These are phyloP conservation scores for Nemophila menziesii DNA, from an alignment of 257 asterid genomes.

Conservation along the genomic window DNA sequence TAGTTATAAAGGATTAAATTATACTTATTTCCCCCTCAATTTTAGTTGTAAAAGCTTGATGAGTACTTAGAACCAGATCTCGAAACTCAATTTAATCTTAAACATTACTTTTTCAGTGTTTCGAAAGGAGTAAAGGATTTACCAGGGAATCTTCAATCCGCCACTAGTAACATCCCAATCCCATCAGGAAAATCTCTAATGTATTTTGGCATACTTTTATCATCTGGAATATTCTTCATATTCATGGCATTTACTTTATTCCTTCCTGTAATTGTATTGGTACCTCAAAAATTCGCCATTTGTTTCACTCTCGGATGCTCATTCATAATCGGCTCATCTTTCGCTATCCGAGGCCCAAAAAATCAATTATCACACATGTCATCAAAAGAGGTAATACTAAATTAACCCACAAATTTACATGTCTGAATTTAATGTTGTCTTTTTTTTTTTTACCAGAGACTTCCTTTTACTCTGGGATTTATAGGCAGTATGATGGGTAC, in stretches of 20 bases:
- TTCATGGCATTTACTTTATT: conserved; percentile 78
- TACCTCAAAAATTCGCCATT: conserved; percentile 87
- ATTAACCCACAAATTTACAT: neutral
- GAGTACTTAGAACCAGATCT: no score
- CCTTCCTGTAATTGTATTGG: conserved; percentile 81
- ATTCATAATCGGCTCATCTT: conserved; percentile 79
- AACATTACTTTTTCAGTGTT: conserved; percentile 33
- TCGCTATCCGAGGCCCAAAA: conserved; percentile 79
- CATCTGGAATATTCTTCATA: conserved; percentile 75
- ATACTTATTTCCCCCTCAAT: neutral
- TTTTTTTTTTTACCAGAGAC: conserved; percentile 45
- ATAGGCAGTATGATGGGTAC: conserved; percentile 87
- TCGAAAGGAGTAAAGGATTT: conserved; percentile 81
- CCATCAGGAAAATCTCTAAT: conserved; percentile 88
- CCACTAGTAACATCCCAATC: conserved; percentile 78
- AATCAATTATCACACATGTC: conserved; percentile 77
- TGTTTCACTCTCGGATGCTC: conserved; percentile 83
- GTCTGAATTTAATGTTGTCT: conserved; percentile 13
- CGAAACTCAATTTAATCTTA: neutral
- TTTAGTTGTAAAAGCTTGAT: no score
- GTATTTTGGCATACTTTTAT: conserved; percentile 77
- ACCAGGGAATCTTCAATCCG: conserved; percentile 94
- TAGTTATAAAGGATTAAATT: neutral
- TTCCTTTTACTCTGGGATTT: conserved; percentile 83
- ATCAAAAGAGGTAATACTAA: conserved; percentile 57